Percentiles rank a stretch among this genome's conserved stretches.
phyloP scores from a whole-genome alignment of 78 protist genomes.

The Tieghemostelium lacteum region DNA sequence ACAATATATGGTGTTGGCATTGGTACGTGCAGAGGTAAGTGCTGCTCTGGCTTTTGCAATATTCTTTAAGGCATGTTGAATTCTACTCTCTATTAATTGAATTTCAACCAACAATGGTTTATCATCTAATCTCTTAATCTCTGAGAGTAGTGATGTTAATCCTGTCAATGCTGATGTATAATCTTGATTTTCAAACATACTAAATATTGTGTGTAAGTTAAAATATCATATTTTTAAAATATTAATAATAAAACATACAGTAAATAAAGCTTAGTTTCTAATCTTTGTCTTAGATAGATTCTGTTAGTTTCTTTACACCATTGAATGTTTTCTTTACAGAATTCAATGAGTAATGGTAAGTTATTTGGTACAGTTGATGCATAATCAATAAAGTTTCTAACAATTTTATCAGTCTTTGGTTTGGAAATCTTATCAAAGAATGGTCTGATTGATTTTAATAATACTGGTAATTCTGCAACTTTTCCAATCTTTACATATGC shows the following conservation, averaged over 20 bases:
- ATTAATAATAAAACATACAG: conserved; percentile 23
- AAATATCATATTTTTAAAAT: background rate
- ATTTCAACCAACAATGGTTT: conserved; percentile 97
- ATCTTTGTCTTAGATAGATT: conserved; percentile 96
- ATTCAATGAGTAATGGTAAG: conserved; percentile 77
- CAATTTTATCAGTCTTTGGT: conserved; percentile 95
- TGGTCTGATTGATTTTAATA: conserved; percentile 73
- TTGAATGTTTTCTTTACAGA: conserved; percentile 90
- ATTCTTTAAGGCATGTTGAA: conserved; percentile 90
- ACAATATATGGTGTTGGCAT: conserved; percentile 97
- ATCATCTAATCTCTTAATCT: conserved; percentile 98
- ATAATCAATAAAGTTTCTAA: conserved; percentile 49
- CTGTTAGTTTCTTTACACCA: conserved; percentile 96
- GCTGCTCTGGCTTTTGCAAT: conserved; percentile 88
- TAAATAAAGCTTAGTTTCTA: conserved; percentile 90
- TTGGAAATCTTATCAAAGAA: conserved; percentile 88
- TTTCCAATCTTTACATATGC: conserved; percentile 53
- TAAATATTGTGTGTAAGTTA: background rate
- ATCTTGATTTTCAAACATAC: conserved; percentile 79
- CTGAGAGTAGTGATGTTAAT: conserved; percentile 84
- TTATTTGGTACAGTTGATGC: conserved; percentile 20
- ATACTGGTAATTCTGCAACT: conserved; percentile 28
- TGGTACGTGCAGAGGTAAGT: conserved; percentile 94
- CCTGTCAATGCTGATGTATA: conserved; percentile 85
- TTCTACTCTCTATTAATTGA: conserved; percentile 91